phyloP scores from a whole-genome alignment of 2,329 filamentous ascomycete species.

The Pseudogymnoascus sp. region DNA sequence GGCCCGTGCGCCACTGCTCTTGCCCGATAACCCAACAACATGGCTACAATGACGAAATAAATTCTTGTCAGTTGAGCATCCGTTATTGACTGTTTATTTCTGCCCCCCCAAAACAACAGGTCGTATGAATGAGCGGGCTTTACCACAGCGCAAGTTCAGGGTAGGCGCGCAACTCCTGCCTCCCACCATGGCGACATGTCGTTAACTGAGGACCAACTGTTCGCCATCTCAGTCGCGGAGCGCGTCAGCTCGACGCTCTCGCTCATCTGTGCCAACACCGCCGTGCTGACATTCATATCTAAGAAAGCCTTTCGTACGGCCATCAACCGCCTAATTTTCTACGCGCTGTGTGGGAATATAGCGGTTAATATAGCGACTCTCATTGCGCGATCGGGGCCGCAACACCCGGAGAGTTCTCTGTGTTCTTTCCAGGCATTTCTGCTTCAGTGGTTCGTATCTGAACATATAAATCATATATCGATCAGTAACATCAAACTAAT shows the following conservation, averaged over 20 bases:
- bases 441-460: conserved; percentile 43
- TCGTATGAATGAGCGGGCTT: too few species aligned
- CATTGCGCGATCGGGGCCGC: conserved; percentile 35
- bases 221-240: background rate
- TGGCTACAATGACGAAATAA: too few species aligned
- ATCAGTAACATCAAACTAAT: conserved; percentile 5
- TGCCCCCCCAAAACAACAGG: too few species aligned
- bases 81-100: too few species aligned
- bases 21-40: too few species aligned
- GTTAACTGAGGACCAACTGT: background rate
- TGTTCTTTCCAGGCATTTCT: conserved; percentile 67
- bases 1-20: too few species aligned
- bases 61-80: too few species aligned
- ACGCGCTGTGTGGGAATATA: conserved; percentile 47
- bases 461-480: background rate
- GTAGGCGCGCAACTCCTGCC: too few species aligned
- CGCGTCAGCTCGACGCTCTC: conserved; percentile 40
- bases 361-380: conserved; percentile 45
- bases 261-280: conserved; percentile 41
- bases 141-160: too few species aligned
- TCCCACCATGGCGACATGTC: background rate
- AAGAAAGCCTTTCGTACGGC: conserved; percentile 44
- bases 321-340: conserved; percentile 50
- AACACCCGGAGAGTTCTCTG: background rate
- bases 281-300: conserved; percentile 41